phyloP scores from a whole-genome alignment of 306 rosid genomes.

The Cicer chorassanicum region DNA sequence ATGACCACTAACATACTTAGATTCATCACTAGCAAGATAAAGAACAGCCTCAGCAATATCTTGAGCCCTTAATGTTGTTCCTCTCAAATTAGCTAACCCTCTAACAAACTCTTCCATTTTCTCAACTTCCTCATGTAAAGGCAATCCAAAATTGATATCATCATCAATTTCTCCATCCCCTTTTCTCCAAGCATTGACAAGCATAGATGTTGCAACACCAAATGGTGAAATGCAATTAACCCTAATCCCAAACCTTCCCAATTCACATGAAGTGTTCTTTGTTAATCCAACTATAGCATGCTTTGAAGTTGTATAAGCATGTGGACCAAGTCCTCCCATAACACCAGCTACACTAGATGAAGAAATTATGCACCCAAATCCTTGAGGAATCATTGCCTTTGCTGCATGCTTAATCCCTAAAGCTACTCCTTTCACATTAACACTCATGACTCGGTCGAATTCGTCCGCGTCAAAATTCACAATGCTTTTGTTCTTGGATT shows the following conservation, averaged over 20 bases:
- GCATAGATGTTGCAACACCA: constrained; percentile 91
- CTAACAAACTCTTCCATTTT: constrained; percentile 85
- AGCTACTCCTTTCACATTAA: constrained; percentile 83
- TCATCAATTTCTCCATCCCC: constrained; percentile 44
- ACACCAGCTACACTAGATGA: constrained; percentile 81
- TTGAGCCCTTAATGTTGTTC: constrained; percentile 65
- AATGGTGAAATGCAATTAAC: constrained; percentile 90
- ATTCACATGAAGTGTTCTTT: constrained; percentile 79
- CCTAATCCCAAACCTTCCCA: constrained; percentile 76
- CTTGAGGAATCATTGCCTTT: constrained; percentile 73
- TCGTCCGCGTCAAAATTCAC: constrained; percentile 67
- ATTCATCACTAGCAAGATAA: constrained; percentile 91
- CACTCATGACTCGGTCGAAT: constrained; percentile 74
- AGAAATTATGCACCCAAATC: constrained; percentile 71
- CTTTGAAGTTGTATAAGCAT: constrained; percentile 89
- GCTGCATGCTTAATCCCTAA: constrained; percentile 92
- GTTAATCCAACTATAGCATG: constrained; percentile 92
- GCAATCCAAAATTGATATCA: constrained; percentile 53
- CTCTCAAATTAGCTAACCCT: constrained; percentile 74
- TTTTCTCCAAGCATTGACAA: constrained; percentile 74
- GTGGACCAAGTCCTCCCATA: constrained; percentile 87
- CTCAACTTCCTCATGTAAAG: constrained; percentile 62
- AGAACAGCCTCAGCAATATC: constrained; percentile 95
- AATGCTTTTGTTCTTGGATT: constrained; percentile 74
- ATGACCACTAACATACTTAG: constrained; percentile 90